phyloP scores from a whole-genome alignment of 2,329 filamentous ascomycete species.

The Aaosphaeria arxii region DNA sequence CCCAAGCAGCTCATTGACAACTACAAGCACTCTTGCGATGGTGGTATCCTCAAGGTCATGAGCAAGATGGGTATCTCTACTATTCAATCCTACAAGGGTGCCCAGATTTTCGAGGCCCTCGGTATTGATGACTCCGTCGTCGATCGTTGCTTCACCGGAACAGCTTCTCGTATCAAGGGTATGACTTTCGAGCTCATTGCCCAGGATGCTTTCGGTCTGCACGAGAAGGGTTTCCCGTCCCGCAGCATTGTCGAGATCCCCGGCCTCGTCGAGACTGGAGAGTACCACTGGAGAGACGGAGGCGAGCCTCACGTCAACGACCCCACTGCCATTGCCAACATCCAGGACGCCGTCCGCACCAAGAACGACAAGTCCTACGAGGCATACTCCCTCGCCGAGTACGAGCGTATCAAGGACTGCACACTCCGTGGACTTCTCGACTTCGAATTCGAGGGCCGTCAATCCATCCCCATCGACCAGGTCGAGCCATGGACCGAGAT shows the following conservation, averaged over 20 bases:
- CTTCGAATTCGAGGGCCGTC: constrained; percentile 88
- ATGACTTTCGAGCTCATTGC: constrained; percentile 92
- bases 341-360: constrained; percentile 91
- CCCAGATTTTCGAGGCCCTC: constrained; percentile 95
- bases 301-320: constrained; percentile 96
- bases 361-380: constrained; percentile 99
- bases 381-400: constrained; percentile 88
- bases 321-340: constrained; percentile 89
- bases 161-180: constrained; percentile 89
- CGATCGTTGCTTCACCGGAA: constrained; percentile 91
- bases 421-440: constrained; percentile 91
- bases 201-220: constrained; percentile 89
- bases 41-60: constrained; percentile 98
- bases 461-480: constrained; percentile 87
- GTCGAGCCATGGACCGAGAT: constrained; percentile 99
- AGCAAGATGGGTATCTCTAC: constrained; percentile 99
- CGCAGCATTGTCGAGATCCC: constrained; percentile 72
- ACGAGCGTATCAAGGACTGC: constrained; percentile 95
- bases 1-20: constrained; percentile 85
- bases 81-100: constrained; percentile 92
- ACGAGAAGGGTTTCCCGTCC: constrained; percentile 87
- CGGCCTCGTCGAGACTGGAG: constrained; percentile 85
- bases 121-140: constrained; percentile 90
- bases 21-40: constrained; percentile 95
- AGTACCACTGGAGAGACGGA: constrained; percentile 98